Base-by-base conservation (phyloP, 495 filamentous ascomycete genomes). In the Hypoxylon subgilvum region DNA sequence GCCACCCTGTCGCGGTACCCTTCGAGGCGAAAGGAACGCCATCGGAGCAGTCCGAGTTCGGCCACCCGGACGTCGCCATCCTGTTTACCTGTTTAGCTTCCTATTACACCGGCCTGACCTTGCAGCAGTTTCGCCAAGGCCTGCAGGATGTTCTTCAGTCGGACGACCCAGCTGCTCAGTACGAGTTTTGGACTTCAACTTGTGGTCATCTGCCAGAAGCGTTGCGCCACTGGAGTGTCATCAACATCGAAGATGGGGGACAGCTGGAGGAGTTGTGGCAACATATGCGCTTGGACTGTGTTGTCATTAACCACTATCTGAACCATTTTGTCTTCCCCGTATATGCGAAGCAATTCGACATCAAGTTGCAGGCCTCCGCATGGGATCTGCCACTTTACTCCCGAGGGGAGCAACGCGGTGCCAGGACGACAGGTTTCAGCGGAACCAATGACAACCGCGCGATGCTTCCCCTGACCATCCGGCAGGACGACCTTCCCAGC, bases 31-130 rank as follows among this genome's bases (percentile, higher is more conserved):
- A 82, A 55, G 79, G 77, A 0, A 73, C 79, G 28, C 79, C 79
- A n/a, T 75, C 72, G 21, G 72, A 75, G 9, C 67, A 72, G 28
- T 74, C 78, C 8, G 79, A 82, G 52, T 82, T 70, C 57, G 78
- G 80, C 22, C 80, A 83, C 61, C 76, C 79, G 5, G 80, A 83
- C 65, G 79, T 81, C 6, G 74, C 79, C 8, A 82, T 82, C 25
- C 49, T 82, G 1, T 72, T 82, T 21, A 82, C 80, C 2, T 73
- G 71, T 22, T 65, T 83, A 3, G 67, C 74, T 0, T 82, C 79
- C 63, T 83, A 82, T 57, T 82, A 80, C 52, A 52, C 63, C 19
- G 78, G 80, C 2, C 51, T 83, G 3, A 69, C 22, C 36, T 17
- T 69, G 23, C 36, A 36, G 2, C 78, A 81, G 51, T 68, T 79